Base-by-base conservation (phyloP, 352 stramenopile genomes). In the Blastocystis hominis region DNA sequence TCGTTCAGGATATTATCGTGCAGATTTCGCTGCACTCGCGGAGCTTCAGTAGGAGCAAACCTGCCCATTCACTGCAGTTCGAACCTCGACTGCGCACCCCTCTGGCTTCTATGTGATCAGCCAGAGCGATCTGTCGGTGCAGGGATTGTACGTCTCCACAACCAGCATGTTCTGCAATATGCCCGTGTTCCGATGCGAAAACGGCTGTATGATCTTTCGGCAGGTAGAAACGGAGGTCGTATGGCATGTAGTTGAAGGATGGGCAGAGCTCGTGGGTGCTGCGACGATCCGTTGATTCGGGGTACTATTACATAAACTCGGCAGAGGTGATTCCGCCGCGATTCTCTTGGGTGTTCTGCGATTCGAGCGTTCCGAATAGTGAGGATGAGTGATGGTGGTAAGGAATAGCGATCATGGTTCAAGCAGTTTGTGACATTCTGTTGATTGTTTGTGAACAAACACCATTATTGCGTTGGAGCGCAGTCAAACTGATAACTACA, bases 401-500 rank as follows among this genome's bases (percentile, higher is more conserved):
- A 76, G 34, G 42, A 9, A 5, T 76, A 76, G 64, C 36, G 17
- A 34, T 40, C 3, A 34, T 76, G 2, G 47, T 76, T 2, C 64
- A 76, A 17, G 64, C 64, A 17, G n/a, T 76, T 3, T 55, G 59
- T 36, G 46, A 1, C 42, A 44, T 36, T 70, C 15, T 10, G 13
- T 68, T 10, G 34, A 20, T 40, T 30, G 59, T 68, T 68, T 68
- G 34, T 68, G 10, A 53, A 53, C 36, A 53, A 75, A 53, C 42
- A 76, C 64, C 13, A 17, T 55, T n/a, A 2, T 13, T 24, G 9
- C 30, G 38, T 55, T n/a, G 24, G 50, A 76, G 9, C 50, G 55
- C 64, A 55, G 34, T 13, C 15, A 76, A 55, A 76, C 64, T 76
- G 64, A 47, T 76, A 34, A 34, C 64, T 76, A 76, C 13, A 15